Evolutionary conservation across 306 rosid genomes (phyloP), one percentile per base, ranked within the genome.

Genomic region (Clitoria ternatea): DNA sequence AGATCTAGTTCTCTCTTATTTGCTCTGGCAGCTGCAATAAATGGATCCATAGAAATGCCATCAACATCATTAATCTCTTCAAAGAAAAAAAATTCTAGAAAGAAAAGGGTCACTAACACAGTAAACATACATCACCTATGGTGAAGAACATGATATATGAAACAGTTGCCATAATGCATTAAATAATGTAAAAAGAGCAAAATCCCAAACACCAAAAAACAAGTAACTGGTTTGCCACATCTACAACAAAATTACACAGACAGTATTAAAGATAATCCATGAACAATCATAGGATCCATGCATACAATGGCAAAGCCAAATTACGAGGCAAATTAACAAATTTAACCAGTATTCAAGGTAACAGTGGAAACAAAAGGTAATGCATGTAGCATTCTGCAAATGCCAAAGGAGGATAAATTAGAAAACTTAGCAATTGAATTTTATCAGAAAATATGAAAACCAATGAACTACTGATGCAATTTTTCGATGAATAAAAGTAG

Each of bases 21-120:
- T 60, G 86, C 90, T 77, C 90, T 72, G 4, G 98, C 97, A 49
- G 92, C 98, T n/a, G 96, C 97, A 82, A 93, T 86, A 85, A 90
- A 90, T 55, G 97, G 97, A 84, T 94, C 97, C 7, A 70, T 72
- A 33, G 87, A 84, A 85, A 48, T 77, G 40, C 88, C 91, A 81
- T 90, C 96, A 69, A 94, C 76, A 50, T 90, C 98, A 80, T 90
- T 97, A 69, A 94, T 94, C 88, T 94, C 98, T 79, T 94, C 98
- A 59, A 30, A 3, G 74, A 70, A 69, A 74, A 20, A 20, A 43
- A 70, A 50, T 47, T 52, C 42, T 10, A 24, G 23, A 73, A 18
- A 37, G 5, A 44, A 40, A 59, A 18, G 15, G 40, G 55, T 15
- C 65, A 74, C 14, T 36, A 36, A 59, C 59, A 56, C 45, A 56